phyloP scores from a whole-genome alignment of 441 rosid species.

The Sinapis alba region DNA sequence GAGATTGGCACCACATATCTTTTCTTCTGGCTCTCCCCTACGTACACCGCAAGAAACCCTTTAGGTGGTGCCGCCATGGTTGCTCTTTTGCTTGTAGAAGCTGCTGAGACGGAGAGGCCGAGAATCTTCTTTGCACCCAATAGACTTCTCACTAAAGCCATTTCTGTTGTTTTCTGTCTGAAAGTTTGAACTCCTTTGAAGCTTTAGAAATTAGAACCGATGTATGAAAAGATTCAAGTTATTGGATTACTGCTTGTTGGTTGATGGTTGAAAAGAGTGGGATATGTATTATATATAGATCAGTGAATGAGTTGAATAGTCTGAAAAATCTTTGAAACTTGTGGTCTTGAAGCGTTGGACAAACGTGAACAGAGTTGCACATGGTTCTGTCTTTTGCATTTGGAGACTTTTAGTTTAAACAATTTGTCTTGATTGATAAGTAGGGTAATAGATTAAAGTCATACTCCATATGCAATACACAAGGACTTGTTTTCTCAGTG shows the following conservation, averaged over 20 bases:
- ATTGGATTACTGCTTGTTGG: neutral
- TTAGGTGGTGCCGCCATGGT: constrained; percentile 21
- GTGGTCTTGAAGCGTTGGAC: constrained; percentile 25
- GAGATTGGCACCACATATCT: constrained; percentile 25
- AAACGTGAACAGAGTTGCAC: neutral
- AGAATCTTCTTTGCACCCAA: constrained; percentile 26
- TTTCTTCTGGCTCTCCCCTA: constrained; percentile 26
- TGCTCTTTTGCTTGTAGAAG: neutral
- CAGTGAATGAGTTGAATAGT: neutral
- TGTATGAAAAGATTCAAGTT: constrained; percentile 12
- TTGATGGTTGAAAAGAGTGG: neutral
- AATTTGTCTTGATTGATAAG: neutral
- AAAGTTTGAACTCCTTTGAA: neutral
- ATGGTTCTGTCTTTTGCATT: constrained; percentile 18
- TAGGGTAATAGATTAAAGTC: neutral
- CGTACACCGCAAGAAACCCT: constrained; percentile 33
- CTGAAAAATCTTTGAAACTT: neutral
- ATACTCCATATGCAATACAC: constrained; percentile 19
- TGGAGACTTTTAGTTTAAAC: neutral
- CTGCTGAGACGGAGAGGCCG: neutral
- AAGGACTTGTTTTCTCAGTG: constrained; percentile 30
- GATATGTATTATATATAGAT: neutral
- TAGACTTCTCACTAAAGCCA: constrained; percentile 34
- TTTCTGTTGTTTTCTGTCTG: neutral
- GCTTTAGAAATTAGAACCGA: neutral